Base-by-base conservation (phyloP, 2,329 filamentous ascomycete species). In the Monilinia polystroma region DNA sequence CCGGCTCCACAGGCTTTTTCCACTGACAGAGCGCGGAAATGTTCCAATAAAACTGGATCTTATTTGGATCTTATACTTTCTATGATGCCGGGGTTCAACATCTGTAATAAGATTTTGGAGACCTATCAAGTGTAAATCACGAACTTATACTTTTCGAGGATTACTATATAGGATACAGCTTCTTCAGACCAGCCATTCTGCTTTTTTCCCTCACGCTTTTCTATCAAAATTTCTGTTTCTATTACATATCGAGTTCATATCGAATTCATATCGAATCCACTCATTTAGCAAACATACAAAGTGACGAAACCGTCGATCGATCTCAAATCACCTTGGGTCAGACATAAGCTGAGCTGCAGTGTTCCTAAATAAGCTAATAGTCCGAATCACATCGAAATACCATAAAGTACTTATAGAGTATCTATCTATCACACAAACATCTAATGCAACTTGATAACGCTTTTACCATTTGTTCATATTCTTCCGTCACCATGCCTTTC, bases 401-500 rank as follows among this genome's bases (percentile, higher is more conserved):
- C 26, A 52, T 16, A 23, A 49, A 38, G 32, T 35, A 35, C 32
- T 35, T 35, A 35, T 35, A 35, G 32, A 35, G 32, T 32, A 35
- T 35, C 32, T 43, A n/a, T 54, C 35, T 38, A 53, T 65, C 63
- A 45, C 59, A 38, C 41, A 45, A 64, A 38, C 32, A 53, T 14
- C 35, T 38, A 38, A 63, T 63, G 49, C 47, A 54, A 63, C 49
- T 63, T 20, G 35, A 43, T 43, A 54, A 32, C 45, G 29, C 55
- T 35, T 38, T 53, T 60, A 23, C 47, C 23, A 47, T 53, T 53
- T 35, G 23, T 23, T 51, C 49, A 35, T 49, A 62, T 60, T 23
- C 35, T 52, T 62, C n/a, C 16, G 38, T 58, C 52, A 41, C 29
- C 43, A 75, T 74, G 71, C 66, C 68, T 63, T 68, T 68, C 66